Evolutionary conservation across 495 filamentous ascomycete species (phyloP).

Genomic region (Saxophila tyrrhenica): DNA sequence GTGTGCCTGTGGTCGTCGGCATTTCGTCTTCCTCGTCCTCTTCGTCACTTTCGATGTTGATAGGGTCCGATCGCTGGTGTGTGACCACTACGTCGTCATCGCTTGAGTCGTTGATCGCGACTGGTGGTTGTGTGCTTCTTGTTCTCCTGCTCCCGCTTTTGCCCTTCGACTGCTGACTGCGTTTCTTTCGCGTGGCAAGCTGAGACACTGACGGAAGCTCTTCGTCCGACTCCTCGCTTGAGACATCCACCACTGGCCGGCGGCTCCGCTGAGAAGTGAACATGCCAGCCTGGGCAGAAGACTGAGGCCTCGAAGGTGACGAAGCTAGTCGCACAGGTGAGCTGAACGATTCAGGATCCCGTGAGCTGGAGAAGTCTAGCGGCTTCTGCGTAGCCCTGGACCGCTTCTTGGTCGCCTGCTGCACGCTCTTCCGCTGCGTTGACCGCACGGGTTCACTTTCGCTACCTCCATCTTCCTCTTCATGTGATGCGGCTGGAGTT

Average conservation of each 20-base stretch:
- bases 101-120: slow-evolving; percentile 9
- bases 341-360: slow-evolving; percentile 4
- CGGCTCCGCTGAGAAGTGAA: slow-evolving; percentile 8
- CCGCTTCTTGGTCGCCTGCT: neutral
- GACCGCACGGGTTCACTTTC: slow-evolving; percentile 5
- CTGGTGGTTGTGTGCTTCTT: neutral
- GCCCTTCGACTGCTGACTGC: neutral
- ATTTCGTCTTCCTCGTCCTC: slow-evolving; percentile 15
- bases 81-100: slow-evolving; percentile 6
- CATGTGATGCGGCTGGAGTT: slow-evolving; percentile 11
- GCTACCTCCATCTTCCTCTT: neutral
- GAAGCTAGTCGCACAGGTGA: slow-evolving; percentile 8
- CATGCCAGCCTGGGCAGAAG: slow-evolving; percentile 10
- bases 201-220: neutral
- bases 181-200: neutral
- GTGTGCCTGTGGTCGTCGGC: slow-evolving; percentile 13
- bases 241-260: neutral
- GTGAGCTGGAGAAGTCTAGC: slow-evolving; percentile 8
- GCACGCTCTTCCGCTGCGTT: neutral
- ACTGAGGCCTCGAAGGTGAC: slow-evolving; percentile 1
- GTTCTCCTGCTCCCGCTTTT: neutral
- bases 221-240: slow-evolving; percentile 10
- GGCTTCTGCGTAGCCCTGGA: slow-evolving; percentile 6
- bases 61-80: neutral
- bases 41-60: slow-evolving; percentile 10